These are phyloP conservation scores for Taxillus chinensis DNA, from an alignment of 164 flowering plant genomes.

Conservation along the genomic window DNA sequence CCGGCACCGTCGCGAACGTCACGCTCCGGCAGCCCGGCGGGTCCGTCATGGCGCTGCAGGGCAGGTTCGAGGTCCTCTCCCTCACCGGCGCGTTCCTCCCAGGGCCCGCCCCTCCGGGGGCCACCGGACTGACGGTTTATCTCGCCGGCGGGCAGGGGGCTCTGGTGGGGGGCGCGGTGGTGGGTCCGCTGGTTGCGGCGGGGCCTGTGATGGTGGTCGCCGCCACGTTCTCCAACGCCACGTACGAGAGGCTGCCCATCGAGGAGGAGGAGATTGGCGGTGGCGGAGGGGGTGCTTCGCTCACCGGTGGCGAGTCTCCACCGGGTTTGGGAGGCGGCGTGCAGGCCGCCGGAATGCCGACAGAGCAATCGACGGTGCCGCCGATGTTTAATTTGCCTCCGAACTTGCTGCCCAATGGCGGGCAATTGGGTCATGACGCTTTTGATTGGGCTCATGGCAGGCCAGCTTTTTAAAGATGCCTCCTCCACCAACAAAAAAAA, in stretches of 20 bases:
- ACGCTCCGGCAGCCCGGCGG: slow-evolving; percentile 18
- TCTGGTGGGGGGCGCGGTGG: slow-evolving; percentile 20
- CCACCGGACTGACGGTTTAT: slow-evolving; percentile 20
- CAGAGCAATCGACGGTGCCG: slow-evolving; percentile 9
- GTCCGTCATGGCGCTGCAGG: slow-evolving; percentile 19
- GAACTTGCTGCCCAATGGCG: slow-evolving; percentile 41
- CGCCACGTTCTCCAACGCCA: slow-evolving; percentile 10
- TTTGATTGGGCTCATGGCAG: slow-evolving; percentile 53
- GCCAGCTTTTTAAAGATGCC: slow-evolving; percentile 11
- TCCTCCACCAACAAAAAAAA: no score
- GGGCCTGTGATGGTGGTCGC: slow-evolving; percentile 16
- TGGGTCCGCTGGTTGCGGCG: slow-evolving; percentile 16
- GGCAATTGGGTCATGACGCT: slow-evolving; percentile 23
- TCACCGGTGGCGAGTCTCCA: slow-evolving; percentile 14
- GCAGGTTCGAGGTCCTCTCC: slow-evolving; percentile 21
- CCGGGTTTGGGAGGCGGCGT: neutral
- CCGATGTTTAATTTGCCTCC: slow-evolving; percentile 37
- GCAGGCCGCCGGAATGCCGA: slow-evolving; percentile 10
- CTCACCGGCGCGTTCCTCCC: slow-evolving; percentile 19
- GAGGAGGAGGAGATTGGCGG: neutral
- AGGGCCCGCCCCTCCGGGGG: slow-evolving; percentile 20
- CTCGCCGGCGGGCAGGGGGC: slow-evolving; percentile 22
- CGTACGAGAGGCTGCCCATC: slow-evolving; percentile 10
- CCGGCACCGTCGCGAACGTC: slow-evolving; percentile 20
- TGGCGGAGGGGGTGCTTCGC: neutral